Base-by-base conservation (phyloP, 2,329 filamentous ascomycete species). In the Trichoderma sp. region DNA sequence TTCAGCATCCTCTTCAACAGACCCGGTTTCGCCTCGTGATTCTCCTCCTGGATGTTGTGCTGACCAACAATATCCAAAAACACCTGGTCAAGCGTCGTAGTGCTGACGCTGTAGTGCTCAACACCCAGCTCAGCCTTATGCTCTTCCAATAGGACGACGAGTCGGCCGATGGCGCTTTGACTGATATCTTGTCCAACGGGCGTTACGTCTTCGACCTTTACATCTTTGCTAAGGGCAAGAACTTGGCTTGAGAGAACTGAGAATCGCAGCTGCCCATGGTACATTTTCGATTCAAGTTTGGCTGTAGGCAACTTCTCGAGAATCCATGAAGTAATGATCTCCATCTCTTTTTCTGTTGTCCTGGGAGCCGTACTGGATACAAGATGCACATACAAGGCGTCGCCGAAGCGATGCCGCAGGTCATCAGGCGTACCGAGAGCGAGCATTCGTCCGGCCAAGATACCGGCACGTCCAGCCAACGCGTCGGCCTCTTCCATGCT, bases 401-500 rank as follows among this genome's bases (percentile, higher is more conserved):
- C 89, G 10, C 93, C 94, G 74, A 94, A 93, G 65, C 89, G 87
- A 53, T 85, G 84, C 8, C 94, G 85, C 3, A 97, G 83, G 67
- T 89, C 82, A 37, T 93, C 88, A 0, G 89, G 90, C 0, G 89
- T 91, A 4, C 94, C 94, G 9, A 95, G 83, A 0, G 93, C 94
- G 25, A 97, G 84, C 93, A 97, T 96, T 35, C 89, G 86, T 72
- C 87, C 86, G 9, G 93, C 92, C 80, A 98, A 88, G 72, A 98
- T 97, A 13, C 93, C 94, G 0, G 91, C 93, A 1, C 93, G 86
- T 34, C 88, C 89, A 0, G 94, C 94, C 2, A 98, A 84, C 1
- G 93, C 93, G 74, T 97, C 93, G 0, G 94, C 94, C 79, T 97
- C 94, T 77, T 97, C 94, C 93, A 97, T 97, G 58, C 88, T 92